A percentile compares a stretch with the other conserved stretches of the same genome.
Evolutionary conservation across 2,329 filamentous ascomycete species (phyloP).

Genomic region (Trichoderma pleuroti): DNA sequence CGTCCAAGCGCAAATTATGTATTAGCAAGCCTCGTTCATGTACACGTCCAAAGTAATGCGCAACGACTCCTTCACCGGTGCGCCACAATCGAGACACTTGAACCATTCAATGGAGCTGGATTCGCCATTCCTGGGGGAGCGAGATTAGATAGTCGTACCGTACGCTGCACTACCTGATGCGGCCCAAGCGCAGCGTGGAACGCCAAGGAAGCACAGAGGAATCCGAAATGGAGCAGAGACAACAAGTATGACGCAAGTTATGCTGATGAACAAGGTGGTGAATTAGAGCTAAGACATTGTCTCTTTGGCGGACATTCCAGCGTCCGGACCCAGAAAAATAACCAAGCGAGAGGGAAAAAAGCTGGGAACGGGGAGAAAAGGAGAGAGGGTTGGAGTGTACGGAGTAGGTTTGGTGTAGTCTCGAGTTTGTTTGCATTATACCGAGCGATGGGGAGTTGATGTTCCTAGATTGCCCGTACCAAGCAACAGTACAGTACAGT

Average conservation of each 20-base stretch:
- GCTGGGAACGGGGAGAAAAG: neutral
- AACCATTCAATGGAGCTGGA: neutral
- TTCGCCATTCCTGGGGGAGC: constrained; percentile 6
- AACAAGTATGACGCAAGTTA: constrained; percentile 15
- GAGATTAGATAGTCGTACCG: constrained; percentile 5
- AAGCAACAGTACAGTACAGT: neutral
- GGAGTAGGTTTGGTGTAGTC: no score
- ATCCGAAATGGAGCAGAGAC: neutral
- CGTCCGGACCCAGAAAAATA: neutral
- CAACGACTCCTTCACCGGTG: constrained; percentile 8
- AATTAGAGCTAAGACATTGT: constrained; percentile 15
- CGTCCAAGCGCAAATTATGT: neutral
- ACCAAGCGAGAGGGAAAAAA: neutral
- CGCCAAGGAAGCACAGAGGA: constrained; percentile 7
- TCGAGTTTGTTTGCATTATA: neutral
- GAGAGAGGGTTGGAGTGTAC: neutral
- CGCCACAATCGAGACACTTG: neutral
- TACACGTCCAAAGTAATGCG: neutral
- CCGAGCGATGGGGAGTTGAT: neutral
- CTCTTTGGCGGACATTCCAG: constrained; percentile 9
- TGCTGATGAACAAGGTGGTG: neutral
- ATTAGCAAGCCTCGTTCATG: neutral
- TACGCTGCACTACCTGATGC: neutral
- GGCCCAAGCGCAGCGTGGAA: constrained; percentile 7
- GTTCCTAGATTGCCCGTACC: neutral